Conservation (phyloP, 2,329 filamentous ascomycete genomes). For the Fusarium udum region DNA sequence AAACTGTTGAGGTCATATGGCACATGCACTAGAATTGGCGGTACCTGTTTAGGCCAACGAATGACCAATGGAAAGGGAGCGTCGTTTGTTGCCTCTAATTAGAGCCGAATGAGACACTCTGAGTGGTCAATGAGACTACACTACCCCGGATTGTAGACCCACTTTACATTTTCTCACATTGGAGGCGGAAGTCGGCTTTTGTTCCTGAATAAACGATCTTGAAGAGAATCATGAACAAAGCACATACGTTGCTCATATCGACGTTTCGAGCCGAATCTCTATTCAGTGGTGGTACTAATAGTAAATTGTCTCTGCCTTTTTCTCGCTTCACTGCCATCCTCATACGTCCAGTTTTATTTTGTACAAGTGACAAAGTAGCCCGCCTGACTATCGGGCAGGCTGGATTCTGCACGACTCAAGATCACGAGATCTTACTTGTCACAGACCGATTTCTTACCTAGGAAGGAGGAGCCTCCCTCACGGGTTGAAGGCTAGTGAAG, state of each 20-base stretch:
- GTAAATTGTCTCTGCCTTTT: neutral
- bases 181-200: slow-evolving; percentile 9
- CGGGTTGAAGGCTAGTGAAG: slow-evolving; percentile 47
- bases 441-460: neutral
- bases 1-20: slow-evolving; percentile 42
- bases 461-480: slow-evolving; percentile 22
- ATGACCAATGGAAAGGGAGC: slow-evolving; percentile 1
- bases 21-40: neutral
- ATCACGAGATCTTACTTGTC: slow-evolving; percentile 10
- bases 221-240: neutral
- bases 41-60: slow-evolving; percentile 13
- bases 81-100: slow-evolving; percentile 3
- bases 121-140: slow-evolving; percentile 29
- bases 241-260: neutral
- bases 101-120: slow-evolving; percentile 4
- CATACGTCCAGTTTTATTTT: neutral
- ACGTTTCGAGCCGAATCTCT: neutral
- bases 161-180: neutral
- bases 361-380: neutral
- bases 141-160: slow-evolving; percentile 40
- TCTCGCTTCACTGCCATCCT: neutral
- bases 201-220: neutral
- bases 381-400: slow-evolving; percentile 5
- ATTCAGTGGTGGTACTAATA: neutral
- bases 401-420: neutral